These are phyloP conservation scores for Blastobotrys raffinosifermentans DNA, from an alignment of 1,139 yeast species.

Conservation along the genomic window DNA sequence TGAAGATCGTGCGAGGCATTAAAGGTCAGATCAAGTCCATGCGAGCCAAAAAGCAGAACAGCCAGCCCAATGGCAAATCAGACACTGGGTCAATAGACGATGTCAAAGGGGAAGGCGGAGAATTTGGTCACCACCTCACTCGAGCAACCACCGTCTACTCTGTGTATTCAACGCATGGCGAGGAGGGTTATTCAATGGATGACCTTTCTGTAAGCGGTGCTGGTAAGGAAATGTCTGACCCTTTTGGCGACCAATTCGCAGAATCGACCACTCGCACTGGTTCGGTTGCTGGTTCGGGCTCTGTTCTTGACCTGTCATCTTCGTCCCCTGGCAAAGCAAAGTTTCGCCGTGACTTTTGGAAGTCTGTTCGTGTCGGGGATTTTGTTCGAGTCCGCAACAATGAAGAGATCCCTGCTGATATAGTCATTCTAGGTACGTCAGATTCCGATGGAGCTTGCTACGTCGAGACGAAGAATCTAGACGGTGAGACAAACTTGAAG, in stretches of 20 bases:
- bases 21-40: constrained; percentile 7
- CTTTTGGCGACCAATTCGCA: not conserved
- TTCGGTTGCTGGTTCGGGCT: constrained; percentile 20
- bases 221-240: not conserved
- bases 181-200: constrained; percentile 6
- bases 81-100: constrained; percentile 2
- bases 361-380: constrained; percentile 84
- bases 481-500: constrained; percentile 94
- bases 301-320: constrained; percentile 32
- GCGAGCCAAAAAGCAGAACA: constrained; percentile 8
- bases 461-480: constrained; percentile 89
- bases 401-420: constrained; percentile 93
- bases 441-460: constrained; percentile 89
- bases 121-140: constrained; percentile 17
- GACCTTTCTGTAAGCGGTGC: constrained; percentile 1
- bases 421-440: constrained; percentile 71
- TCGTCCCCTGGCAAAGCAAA: constrained; percentile 35
- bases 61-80: constrained; percentile 5
- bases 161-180: constrained; percentile 15
- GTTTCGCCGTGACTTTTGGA: constrained; percentile 78
- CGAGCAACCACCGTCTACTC: constrained; percentile 23
- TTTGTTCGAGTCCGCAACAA: constrained; percentile 75
- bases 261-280: not conserved
- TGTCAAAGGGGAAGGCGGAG: not conserved
- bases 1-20: constrained; percentile 22